Percentiles rank a stretch among this genome's conserved stretches.
Conservation (phyloP, 2,329 filamentous ascomycete genomes). For the Colletotrichum caudatum region DNA sequence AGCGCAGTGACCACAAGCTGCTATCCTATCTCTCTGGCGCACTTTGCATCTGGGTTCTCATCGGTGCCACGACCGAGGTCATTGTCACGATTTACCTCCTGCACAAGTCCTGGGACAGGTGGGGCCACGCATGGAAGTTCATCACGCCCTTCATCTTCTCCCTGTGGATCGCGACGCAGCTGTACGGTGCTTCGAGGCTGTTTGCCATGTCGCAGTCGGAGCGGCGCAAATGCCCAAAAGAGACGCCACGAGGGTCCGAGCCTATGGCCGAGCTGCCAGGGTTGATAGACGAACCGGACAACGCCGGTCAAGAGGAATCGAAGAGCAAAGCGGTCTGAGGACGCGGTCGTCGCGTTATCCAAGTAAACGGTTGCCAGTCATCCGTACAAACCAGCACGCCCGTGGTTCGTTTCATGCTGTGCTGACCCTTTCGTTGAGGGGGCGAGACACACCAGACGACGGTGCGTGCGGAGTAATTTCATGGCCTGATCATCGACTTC, state of each 20-base stretch:
- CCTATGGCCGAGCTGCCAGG: conserved; percentile 19
- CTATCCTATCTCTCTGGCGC: conserved; percentile 25
- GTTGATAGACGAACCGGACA: not conserved
- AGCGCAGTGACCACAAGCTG: conserved; percentile 20
- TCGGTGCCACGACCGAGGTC: conserved; percentile 26
- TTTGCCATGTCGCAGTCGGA: conserved; percentile 34
- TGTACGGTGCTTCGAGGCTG: conserved; percentile 38
- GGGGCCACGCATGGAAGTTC: conserved; percentile 35
- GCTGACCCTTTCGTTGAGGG: not conserved
- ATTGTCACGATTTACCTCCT: conserved; percentile 39
- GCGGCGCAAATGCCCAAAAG: conserved; percentile 2
- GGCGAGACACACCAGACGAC: not conserved
- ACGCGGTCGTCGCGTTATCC: too few species aligned
- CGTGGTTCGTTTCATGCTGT: not conserved
- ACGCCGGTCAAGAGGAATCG: not conserved
- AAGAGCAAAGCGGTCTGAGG: conserved; percentile 12
- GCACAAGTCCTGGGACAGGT: conserved; percentile 39
- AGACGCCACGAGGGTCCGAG: not conserved
- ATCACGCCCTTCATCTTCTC: conserved; percentile 38
- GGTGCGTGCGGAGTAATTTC: not conserved
- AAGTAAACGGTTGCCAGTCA: too few species aligned
- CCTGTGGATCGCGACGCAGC: conserved; percentile 39
- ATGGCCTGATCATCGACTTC: not conserved
- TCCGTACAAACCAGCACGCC: not conserved
- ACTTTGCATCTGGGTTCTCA: conserved; percentile 28